Percentiles rank a stretch among this genome's conserved stretches.
Evolutionary conservation across 768 basidiomycete species (phyloP).

Genomic region (Obba rivulosa): DNA sequence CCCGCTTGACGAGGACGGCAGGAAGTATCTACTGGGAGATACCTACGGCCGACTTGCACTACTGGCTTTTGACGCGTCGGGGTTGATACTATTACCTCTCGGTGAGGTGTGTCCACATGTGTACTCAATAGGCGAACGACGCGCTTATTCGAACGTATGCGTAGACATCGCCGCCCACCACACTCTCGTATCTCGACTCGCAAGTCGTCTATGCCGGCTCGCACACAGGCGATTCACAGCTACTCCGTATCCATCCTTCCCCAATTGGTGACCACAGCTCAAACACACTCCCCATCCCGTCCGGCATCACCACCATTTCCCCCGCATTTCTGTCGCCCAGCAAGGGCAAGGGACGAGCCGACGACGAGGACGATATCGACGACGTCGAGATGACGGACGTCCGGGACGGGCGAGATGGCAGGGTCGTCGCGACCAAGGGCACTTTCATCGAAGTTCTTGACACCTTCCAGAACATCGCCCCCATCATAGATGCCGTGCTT

Average conservation of each 20-base stretch:
- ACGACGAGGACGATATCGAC: conserved; percentile 21
- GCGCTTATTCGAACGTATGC: neutral
- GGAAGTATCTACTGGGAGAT: conserved; percentile 62
- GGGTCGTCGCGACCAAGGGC: conserved; percentile 47
- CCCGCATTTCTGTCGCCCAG: conserved; percentile 25
- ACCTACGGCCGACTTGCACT: conserved; percentile 64
- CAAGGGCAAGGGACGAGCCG: conserved; percentile 33
- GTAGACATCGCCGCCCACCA: conserved; percentile 67
- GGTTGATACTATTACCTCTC: conserved; percentile 54
- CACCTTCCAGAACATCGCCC: conserved; percentile 71
- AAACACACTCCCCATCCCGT: conserved; percentile 49
- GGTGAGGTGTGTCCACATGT: conserved; percentile 53
- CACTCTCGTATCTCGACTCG: conserved; percentile 65
- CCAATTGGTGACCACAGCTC: conserved; percentile 36
- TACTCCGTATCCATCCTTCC: conserved; percentile 51
- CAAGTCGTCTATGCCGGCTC: conserved; percentile 77
- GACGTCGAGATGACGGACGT: conserved; percentile 32
- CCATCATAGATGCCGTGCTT: conserved; percentile 75
- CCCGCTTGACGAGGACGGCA: conserved; percentile 38
- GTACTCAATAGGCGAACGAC: neutral
- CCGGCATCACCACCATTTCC: conserved; percentile 38
- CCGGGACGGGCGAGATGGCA: conserved; percentile 30
- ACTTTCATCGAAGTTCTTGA: conserved; percentile 58
- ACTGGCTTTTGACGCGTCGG: conserved; percentile 46
- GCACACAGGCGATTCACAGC: conserved; percentile 75